These are phyloP conservation scores for Phytophthora ramorum DNA, from an alignment of 352 stramenopile species.

Conservation along the genomic window DNA sequence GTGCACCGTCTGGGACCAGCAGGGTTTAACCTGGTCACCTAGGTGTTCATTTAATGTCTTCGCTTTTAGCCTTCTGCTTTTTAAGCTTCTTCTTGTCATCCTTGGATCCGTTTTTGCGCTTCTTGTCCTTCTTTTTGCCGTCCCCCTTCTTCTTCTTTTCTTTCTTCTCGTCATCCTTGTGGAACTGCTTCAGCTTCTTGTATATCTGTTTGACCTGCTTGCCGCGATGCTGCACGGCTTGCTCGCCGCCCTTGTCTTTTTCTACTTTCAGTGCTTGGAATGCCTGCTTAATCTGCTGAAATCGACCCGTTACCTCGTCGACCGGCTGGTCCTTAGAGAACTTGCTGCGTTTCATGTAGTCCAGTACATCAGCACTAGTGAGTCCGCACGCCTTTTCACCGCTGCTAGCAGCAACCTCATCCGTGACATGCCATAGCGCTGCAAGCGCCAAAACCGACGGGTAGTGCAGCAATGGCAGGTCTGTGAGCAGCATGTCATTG, in stretches of 20 bases:
- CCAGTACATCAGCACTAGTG: slow-evolving; percentile 46
- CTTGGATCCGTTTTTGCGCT: slow-evolving; percentile 72
- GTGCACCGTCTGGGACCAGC: background rate
- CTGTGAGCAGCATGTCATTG: slow-evolving; percentile 81
- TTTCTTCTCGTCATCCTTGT: slow-evolving; percentile 66
- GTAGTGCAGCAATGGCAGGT: slow-evolving; percentile 69
- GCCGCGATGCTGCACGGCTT: slow-evolving; percentile 40
- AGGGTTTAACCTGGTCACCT: slow-evolving; percentile 3
- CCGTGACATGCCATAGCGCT: slow-evolving; percentile 58
- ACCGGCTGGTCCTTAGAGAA: slow-evolving; percentile 67
- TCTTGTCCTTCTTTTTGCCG: slow-evolving; percentile 77
- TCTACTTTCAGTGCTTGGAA: slow-evolving; percentile 47
- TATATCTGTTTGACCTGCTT: slow-evolving; percentile 87
- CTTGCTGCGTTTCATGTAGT: slow-evolving; percentile 77
- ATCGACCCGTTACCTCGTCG: slow-evolving; percentile 36
- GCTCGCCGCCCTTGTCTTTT: slow-evolving; percentile 45
- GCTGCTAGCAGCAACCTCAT: slow-evolving; percentile 54
- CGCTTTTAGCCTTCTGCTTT: slow-evolving; percentile 49
- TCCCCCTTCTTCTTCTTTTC: slow-evolving; percentile 74
- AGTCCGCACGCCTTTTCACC: slow-evolving; percentile 42
- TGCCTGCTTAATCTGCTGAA: slow-evolving; percentile 45
- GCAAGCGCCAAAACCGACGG: slow-evolving; percentile 78
- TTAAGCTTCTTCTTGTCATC: slow-evolving; percentile 61
- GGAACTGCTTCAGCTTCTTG: slow-evolving; percentile 90
- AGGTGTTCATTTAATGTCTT: slow-evolving; percentile 6